Evolutionary conservation across 129 eudicot species (phyloP).

Genomic region (Daucus carota): DNA sequence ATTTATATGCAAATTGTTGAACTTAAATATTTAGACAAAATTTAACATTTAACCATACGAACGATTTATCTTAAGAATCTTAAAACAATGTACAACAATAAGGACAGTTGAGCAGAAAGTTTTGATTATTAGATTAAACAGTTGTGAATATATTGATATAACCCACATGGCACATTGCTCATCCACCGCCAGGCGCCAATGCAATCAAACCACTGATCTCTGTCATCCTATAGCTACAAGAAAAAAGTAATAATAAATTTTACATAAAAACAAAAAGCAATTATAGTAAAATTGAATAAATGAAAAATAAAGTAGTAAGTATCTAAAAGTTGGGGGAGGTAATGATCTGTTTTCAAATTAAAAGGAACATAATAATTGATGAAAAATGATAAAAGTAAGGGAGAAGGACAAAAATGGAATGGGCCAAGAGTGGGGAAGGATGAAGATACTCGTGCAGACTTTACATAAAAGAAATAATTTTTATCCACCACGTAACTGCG

Average conservation of each 20-base stretch:
- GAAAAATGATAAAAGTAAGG: neutral
- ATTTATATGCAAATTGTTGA: too few species aligned
- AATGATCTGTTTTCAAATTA: neutral
- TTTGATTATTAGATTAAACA: neutral
- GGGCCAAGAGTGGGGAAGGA: neutral
- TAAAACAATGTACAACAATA: too few species aligned
- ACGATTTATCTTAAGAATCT: too few species aligned
- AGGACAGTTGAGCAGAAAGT: too few species aligned
- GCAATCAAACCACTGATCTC: neutral
- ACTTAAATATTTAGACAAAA: too few species aligned
- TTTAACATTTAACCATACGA: too few species aligned
- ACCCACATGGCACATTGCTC: neutral
- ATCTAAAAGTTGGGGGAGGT: neutral
- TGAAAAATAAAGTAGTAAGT: neutral
- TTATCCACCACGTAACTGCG: neutral
- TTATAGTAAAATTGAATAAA: neutral
- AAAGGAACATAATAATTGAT: conserved; percentile 4
- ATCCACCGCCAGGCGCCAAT: neutral
- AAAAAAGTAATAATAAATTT: neutral
- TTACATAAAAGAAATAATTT: neutral
- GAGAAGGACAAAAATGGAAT: conserved; percentile 4
- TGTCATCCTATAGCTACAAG: neutral
- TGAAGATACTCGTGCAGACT: neutral
- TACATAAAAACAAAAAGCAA: conserved; percentile 1
- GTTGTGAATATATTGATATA: neutral